Evolutionary conservation across 225 moss, liverwort and hornwort genomes (phyloP), one percentile per base, ranked within the genome.

Genomic region (Bryum argenteum): DNA sequence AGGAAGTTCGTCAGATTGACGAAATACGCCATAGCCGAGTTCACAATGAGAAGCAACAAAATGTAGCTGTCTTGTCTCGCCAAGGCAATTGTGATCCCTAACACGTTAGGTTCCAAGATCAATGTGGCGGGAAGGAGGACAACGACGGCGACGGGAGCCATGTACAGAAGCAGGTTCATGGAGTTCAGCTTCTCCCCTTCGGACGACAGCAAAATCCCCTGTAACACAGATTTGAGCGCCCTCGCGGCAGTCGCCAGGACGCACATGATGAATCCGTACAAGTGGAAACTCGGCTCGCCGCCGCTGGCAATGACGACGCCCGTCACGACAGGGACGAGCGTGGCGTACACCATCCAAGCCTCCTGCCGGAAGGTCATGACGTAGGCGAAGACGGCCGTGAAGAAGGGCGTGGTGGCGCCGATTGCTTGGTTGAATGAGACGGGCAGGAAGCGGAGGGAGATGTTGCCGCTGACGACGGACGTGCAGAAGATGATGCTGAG

Each of bases 101-200:
- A 72, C 57, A 97, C 94, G 62, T 97, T 94, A 39, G 92, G 94
- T 76, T 97, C 97, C 78, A 97, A 61, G 21, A 72, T 9, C 54
- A 97, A 76, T 57, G 94, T 97, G 23, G 94, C 94, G 42, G 97
- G 97, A 77, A 92, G 77, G 26, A 97, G 70, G 8, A 97, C 88
- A 12, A 97, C 85, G 9, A 97, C 97, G 8, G 97, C 97, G 76
- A 97, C 89, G 58, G 97, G 97, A 16, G 97, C 97, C 97, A 97
- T 97, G 64, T 97, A 97, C 47, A 97, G 75, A 1, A 97, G 86
- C 22, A 97, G 88, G 72, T 97, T 97, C 97, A 97, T 97, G 14
- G 97, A 97, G 84, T 97, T 94, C n/a, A 97, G 81, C 83, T 97
- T 97, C 82, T 97, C 97, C 58, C 90, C 94, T 37, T 97, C 97